Evolutionary conservation across 192 early-diverging fungal genomes (phyloP), one percentile per base, ranked within the genome.

Genomic region (Paraglomus brasilianum): DNA sequence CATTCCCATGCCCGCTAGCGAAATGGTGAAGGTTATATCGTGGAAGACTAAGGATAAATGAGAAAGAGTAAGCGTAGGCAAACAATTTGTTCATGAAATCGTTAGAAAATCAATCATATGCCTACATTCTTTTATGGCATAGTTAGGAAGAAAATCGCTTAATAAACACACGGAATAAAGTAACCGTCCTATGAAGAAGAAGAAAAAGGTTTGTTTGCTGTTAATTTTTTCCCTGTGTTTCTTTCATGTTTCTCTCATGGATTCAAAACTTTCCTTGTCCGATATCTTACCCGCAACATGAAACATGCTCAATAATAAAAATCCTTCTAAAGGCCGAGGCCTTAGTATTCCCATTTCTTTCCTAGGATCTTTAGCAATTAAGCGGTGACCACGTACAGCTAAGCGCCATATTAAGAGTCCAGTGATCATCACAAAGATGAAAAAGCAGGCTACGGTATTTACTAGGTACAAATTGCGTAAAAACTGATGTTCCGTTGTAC

Each of bases 271-370:
- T n/a, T n/a, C n/a, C n/a, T n/a, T n/a, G n/a, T n/a, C n/a, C n/a
- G n/a, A n/a, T n/a, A 60, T 19, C 58, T 40, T 60, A 60, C 58
- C 19, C 13, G 19, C n/a, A 13, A 60, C 38, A 40, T 60, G 58
- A 3, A 60, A 60, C 40, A 60, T 41, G 40, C 43, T 60, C n/a
- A 60, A n/a, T 14, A 60, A 36, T 42, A 60, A 36, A n/a, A 60
- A 60, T 0, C 58, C n/a, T 60, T 60, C 58, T 19, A 60, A 14
- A 42, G 58, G 58, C 43, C 58, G 39, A n/a, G 58, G 58, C 15
- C 40, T 15, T 5, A 60, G 43, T 24, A 38, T 38, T 5, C 58
- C 58, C 58, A 60, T 60, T 42, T 60, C 58, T 11, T 60, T 60
- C 5, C 13, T 14, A 40, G 58, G 22, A n/a, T 60, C 58, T 13